Evolutionary conservation across 441 rosid species (phyloP), one percentile per base, ranked within the genome.

Genomic region (Erysimum cheiri): DNA sequence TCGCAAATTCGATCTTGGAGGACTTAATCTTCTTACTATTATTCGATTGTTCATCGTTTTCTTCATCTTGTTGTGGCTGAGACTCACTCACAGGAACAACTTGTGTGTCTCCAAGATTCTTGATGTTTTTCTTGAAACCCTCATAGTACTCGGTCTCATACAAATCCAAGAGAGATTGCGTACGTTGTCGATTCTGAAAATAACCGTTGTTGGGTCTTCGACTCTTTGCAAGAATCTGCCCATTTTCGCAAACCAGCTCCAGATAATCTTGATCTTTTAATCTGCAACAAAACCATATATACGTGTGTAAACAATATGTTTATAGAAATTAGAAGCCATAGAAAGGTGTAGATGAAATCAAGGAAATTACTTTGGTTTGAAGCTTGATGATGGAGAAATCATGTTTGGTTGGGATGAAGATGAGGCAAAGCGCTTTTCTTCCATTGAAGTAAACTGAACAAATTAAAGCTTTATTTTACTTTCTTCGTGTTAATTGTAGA

Each of bases 191-290:
- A 22, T 44, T 68, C 56, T 35, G 53, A 36, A 37, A 36, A 48
- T 29, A 75, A 32, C 22, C 37, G 13, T 5, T 50, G 72, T 59
- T 50, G 5, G 22, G 29, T 47, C 59, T 69, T 31, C 56, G 66
- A 35, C 24, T 15, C 70, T 69, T 75, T 31, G 78, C 70, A 32
- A 75, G 54, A 37, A 75, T 75, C 67, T 69, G 33, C 2, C 78
- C 78, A 14, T 75, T 69, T 69, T 75, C 74, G 7, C 78, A 75
- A 48, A 75, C 78, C 1, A 86, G 79, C 50, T 87, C 91, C 67
- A 48, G 36, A 41, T 64, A 39, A 15, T 72, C 84, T 55, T 69
- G 75, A 49, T 68, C 66, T 26, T 26, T 37, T 56, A 75, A 75
- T 74, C 91, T 86, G 83, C 78, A 6, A 65, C 7, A 9, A 36